These are phyloP conservation scores for Phytopythium montanum DNA, from an alignment of 352 stramenopile genomes.

Conservation along the genomic window DNA sequence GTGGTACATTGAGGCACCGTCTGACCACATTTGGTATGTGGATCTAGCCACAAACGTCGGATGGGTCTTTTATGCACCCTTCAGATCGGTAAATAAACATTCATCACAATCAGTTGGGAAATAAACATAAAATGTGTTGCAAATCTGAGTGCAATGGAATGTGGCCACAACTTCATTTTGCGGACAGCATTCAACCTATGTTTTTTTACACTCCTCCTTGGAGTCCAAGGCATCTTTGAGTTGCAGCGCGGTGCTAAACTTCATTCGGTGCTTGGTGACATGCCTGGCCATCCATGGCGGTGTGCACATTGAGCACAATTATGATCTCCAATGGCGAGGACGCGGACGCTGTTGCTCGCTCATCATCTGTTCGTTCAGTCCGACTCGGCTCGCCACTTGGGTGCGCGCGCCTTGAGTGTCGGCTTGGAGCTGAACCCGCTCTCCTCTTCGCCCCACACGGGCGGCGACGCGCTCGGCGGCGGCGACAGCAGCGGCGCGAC, in stretches of 20 bases:
- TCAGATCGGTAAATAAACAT: too few species aligned
- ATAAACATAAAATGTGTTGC: too few species aligned
- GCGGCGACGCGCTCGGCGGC: conserved; percentile 7
- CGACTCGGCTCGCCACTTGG: conserved; percentile 54
- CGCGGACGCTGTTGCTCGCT: background rate
- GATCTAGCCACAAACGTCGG: too few species aligned
- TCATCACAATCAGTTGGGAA: too few species aligned
- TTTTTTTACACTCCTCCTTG: conserved; percentile 38
- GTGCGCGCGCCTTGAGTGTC: conserved; percentile 20
- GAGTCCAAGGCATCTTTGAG: conserved; percentile 34
- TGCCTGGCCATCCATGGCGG: conserved; percentile 60
- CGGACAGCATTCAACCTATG: too few species aligned
- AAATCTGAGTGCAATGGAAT: too few species aligned
- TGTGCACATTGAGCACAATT: conserved; percentile 32
- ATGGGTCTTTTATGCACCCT: too few species aligned
- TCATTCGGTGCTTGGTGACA: conserved; percentile 55
- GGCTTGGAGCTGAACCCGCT: conserved; percentile 4
- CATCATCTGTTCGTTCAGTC: conserved; percentile 20
- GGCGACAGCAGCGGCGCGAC: conserved; percentile 57
- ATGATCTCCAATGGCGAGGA: background rate
- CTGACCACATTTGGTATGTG: too few species aligned
- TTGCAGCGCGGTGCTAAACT: conserved; percentile 26
- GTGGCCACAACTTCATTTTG: too few species aligned
- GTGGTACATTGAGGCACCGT: too few species aligned
- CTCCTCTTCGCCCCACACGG: conserved; percentile 34